Base-by-base conservation (phyloP, 2,329 filamentous ascomycete species). In the Aspergillus caelatus region DNA sequence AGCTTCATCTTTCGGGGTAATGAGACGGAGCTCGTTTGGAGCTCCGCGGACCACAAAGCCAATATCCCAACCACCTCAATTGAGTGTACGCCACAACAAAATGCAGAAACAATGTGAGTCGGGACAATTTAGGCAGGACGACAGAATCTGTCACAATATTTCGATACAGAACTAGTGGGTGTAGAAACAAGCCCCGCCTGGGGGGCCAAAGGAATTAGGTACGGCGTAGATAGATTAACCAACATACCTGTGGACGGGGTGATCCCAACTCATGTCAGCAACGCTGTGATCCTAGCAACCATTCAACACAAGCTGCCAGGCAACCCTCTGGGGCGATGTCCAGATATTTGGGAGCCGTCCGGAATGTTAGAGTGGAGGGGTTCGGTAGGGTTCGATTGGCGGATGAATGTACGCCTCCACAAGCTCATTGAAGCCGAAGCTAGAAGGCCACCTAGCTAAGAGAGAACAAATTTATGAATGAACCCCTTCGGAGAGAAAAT, bases 231-330 rank as follows among this genome's bases (percentile, higher is more conserved):
- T 64, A 46, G 48, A 52, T 45, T 48, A 39, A 41, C 32, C 36
- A 50, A 71, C 78, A 76, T 77, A 80, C 79, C 79, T 80, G 74
- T 80, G 78, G 71, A 79, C 75, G 70, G 79, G 78, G 64, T 78
- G 75, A 77, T 80, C 79, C 78, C 77, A 80, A 79, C 75, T 80
- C 79, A 80, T 80, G 77, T 77, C 78, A 78, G 77, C 77, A 74
- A 73, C 69, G 67, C 60, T 65, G 55, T 67, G 70, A 72, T 68
- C 72, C 72, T 70, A 72, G 74, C 76, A 75, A 77, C 74, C 77
- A 79, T 78, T 71, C 69, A 78, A 72, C 61, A 70, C 64, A 63
- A 76, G 70, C 70, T 71, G 72, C 71, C 75, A 73, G 72, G 72
- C 72, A 78, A 77, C 71, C 71, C 66, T 70, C 65, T 66, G 58